Conservation (phyloP, 2,329 filamentous ascomycete species). For the Leptographium procerum region DNA sequence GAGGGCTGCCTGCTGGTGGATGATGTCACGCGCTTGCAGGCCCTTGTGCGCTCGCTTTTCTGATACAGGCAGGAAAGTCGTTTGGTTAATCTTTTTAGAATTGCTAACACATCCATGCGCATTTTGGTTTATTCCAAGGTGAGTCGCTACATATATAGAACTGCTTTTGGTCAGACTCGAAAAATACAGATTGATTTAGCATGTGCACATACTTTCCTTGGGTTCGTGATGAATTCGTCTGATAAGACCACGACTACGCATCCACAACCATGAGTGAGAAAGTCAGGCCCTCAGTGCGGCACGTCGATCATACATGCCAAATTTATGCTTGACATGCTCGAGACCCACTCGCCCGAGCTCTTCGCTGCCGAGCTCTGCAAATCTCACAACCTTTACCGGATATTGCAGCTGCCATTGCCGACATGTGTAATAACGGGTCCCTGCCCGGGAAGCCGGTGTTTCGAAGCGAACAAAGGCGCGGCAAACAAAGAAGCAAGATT, state of each 20-base stretch:
- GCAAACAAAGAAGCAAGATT: no score
- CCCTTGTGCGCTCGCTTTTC: not conserved
- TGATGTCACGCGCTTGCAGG: not conserved
- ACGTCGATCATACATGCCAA: not conserved
- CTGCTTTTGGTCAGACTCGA: not conserved
- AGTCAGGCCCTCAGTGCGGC: not conserved
- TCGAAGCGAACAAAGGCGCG: no score
- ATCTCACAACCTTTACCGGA: no score
- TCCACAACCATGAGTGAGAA: not conserved
- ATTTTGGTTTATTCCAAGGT: not conserved
- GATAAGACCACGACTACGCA: not conserved
- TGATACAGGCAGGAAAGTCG: not conserved
- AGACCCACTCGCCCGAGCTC: not conserved
- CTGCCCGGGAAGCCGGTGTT: no score
- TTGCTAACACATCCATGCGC: not conserved
- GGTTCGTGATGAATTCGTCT: not conserved
- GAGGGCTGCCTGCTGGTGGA: constrained; percentile 9
- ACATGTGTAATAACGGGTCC: no score
- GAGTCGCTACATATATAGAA: not conserved
- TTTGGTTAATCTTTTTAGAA: not conserved
- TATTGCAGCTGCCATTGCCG: no score
- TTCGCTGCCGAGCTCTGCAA: not conserved
- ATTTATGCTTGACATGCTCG: not conserved
- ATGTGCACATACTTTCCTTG: not conserved
- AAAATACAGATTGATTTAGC: not conserved